Base-by-base conservation (phyloP, 1,139 yeast genomes). In the Pichia norvegensis region DNA sequence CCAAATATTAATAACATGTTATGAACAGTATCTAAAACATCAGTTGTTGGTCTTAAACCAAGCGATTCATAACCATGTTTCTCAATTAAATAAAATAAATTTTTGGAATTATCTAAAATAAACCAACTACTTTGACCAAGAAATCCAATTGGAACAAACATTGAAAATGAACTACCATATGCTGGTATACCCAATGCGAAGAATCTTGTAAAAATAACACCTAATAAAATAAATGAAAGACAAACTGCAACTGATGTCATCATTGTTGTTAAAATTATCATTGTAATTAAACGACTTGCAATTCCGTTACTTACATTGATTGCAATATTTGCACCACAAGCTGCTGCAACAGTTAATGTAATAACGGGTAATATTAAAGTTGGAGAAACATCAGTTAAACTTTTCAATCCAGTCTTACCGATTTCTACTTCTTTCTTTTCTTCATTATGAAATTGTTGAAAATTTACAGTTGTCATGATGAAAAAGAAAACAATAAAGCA, bases 41-140 rank as follows among this genome's bases (percentile, higher is more conserved):
- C 23, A 19, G 7, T 13, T 16, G 20, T 17, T 17, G 19, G 20
- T 17, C 20, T 10, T 51, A 57, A 42, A 47, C 55, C 44, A 5
- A 49, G n/a, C 6, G 25, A 31, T 20, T 20, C 19, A 29, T 46
- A 45, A 19, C 48, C 48, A 9, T 38, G n/a, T 2, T 33, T 29
- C 10, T 53, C 23, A 36, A 55, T 51, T 20, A 61, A 47, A 2
- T 47, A 39, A 4, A 52, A 53, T 23, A 59, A 37, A 36, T 53
- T 48, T 3, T 49, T 35, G 36, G 44, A 52, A 23, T 46, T 52
- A 14, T 79, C 64, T 53, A 81, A 64, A 14, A 83, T 70, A 4
- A 84, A 84, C 61, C 69, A 85, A 2, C 86, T 76, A 3, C 94
- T 95, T 64, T 87, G 96, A 20, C 96, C 95, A 60, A 84, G 64